Evolutionary conservation across 306 rosid genomes (phyloP).

Genomic region (Medicago arabica): DNA sequence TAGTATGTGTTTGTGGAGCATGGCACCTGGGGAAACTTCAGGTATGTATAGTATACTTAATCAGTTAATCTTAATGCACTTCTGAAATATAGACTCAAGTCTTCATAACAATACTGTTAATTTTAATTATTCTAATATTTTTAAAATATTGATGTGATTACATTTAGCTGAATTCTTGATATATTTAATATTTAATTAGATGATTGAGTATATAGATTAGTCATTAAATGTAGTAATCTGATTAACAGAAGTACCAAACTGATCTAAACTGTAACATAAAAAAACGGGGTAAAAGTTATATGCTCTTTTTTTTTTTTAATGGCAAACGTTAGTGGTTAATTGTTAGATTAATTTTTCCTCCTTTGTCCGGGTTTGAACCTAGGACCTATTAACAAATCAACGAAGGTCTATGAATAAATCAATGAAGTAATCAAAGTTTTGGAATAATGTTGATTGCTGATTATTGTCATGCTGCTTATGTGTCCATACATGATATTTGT

Average conservation of each 20-base stretch:
- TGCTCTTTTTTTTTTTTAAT: neutral
- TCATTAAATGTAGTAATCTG: constrained; percentile 27
- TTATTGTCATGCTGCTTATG: neutral
- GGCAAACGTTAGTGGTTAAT: too few relatives aligned
- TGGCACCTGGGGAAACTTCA: constrained; percentile 90
- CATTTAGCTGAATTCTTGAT: constrained; percentile 23
- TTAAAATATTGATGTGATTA: constrained; percentile 15
- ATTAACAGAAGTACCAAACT: constrained; percentile 10
- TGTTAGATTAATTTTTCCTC: too few relatives aligned
- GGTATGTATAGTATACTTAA: constrained; percentile 55
- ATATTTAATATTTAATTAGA: constrained; percentile 31
- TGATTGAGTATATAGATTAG: constrained; percentile 3
- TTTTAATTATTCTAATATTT: constrained; percentile 29
- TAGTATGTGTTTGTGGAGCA: constrained; percentile 79
- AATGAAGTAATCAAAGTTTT: constrained; percentile 13
- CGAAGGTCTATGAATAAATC: neutral
- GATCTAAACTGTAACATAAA: constrained; percentile 7
- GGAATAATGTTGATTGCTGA: constrained; percentile 23
- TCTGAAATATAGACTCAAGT: constrained; percentile 33
- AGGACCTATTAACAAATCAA: too few relatives aligned
- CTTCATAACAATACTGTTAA: constrained; percentile 24
- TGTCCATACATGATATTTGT: neutral
- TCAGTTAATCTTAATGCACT: constrained; percentile 15
- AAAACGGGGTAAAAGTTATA: neutral
- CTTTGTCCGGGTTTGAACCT: too few relatives aligned